Evolutionary conservation across 2,329 filamentous ascomycete species (phyloP).

Genomic region (Colletotrichum truncatum): DNA sequence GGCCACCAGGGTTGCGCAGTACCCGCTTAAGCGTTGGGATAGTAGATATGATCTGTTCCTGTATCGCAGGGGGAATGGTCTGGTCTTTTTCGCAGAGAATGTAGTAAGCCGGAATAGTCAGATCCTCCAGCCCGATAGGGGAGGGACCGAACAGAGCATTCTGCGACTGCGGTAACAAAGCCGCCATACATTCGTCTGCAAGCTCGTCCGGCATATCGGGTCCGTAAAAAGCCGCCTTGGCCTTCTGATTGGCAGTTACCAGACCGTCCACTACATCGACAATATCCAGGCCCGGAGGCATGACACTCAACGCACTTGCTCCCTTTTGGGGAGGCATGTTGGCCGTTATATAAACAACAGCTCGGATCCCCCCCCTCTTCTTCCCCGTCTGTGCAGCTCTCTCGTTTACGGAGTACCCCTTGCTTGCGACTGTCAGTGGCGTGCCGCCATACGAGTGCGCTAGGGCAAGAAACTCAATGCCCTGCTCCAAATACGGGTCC

Average conservation of each 20-base stretch:
- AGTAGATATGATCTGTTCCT: not conserved
- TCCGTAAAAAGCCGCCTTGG: conserved; percentile 15
- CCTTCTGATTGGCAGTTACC: conserved; percentile 1
- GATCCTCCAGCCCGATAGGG: not conserved
- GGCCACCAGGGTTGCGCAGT: conserved; percentile 10
- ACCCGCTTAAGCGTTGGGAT: conserved; percentile 9
- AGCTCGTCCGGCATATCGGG: conserved; percentile 4
- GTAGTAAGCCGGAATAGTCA: conserved; percentile 8
- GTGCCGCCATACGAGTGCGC: conserved; percentile 16
- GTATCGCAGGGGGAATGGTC: not conserved
- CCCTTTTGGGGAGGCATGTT: conserved; percentile 8
- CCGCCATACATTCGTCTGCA: not conserved
- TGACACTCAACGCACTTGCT: conserved; percentile 4
- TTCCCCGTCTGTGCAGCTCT: not conserved
- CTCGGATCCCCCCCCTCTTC: conserved; percentile 4
- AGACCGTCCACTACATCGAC: not conserved
- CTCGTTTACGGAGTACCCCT: not conserved
- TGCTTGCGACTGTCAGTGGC: not conserved
- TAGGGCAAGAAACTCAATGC: conserved; percentile 3
- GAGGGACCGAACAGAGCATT: not conserved
- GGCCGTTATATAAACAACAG: not conserved
- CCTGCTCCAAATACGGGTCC: not conserved
- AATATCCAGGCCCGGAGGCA: conserved; percentile 8
- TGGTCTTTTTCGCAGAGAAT: conserved; percentile 18
- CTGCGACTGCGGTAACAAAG: conserved; percentile 9